A percentile compares a stretch with the other conserved stretches of the same genome.
These are phyloP conservation scores for Chaetomidium leptoderma DNA, from an alignment of 495 filamentous ascomycete species.

Conservation along the genomic window DNA sequence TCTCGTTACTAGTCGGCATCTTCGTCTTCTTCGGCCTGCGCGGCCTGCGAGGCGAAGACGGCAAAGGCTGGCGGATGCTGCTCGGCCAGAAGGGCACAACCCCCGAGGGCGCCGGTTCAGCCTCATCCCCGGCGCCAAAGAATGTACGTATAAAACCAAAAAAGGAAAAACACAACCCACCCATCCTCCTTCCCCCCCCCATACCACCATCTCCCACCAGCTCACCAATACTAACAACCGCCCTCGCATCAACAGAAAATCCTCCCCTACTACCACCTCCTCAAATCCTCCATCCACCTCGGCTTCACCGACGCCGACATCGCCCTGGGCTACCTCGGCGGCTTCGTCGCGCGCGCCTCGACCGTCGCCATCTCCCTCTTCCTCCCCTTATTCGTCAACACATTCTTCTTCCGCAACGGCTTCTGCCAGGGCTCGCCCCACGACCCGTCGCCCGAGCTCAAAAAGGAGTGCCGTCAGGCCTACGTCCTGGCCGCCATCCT, in stretches of 20 bases:
- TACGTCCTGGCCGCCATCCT: constrained; percentile 81
- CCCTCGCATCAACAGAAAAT: constrained; percentile 17
- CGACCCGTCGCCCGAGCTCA: constrained; percentile 62
- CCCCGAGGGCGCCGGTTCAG: constrained; percentile 18
- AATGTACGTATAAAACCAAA: constrained; percentile 16
- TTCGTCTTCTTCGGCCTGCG: constrained; percentile 78
- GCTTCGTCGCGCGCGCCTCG: constrained; percentile 93
- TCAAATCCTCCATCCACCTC: constrained; percentile 55
- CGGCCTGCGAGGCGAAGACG: constrained; percentile 70
- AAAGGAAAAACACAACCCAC: too few species aligned
- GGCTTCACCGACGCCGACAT: constrained; percentile 73
- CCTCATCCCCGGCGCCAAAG: constrained; percentile 3
- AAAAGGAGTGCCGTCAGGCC: constrained; percentile 72
- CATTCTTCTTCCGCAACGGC: constrained; percentile 78
- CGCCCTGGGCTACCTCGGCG: constrained; percentile 82
- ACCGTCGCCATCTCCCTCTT: constrained; percentile 93
- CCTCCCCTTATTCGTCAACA: constrained; percentile 85
- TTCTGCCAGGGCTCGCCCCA: constrained; percentile 63
- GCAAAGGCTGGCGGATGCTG: constrained; percentile 60
- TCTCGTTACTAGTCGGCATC: constrained; percentile 67
- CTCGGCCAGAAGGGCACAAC: constrained; percentile 34
- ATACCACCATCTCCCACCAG: background rate
- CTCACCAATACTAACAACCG: background rate
- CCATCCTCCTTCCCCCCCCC: background rate
- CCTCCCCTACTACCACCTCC: constrained; percentile 43